Percentiles rank a stretch among this genome's conserved stretches.
Conservation (phyloP, 2,329 filamentous ascomycete genomes). For the Leptographium radiaticola region DNA sequence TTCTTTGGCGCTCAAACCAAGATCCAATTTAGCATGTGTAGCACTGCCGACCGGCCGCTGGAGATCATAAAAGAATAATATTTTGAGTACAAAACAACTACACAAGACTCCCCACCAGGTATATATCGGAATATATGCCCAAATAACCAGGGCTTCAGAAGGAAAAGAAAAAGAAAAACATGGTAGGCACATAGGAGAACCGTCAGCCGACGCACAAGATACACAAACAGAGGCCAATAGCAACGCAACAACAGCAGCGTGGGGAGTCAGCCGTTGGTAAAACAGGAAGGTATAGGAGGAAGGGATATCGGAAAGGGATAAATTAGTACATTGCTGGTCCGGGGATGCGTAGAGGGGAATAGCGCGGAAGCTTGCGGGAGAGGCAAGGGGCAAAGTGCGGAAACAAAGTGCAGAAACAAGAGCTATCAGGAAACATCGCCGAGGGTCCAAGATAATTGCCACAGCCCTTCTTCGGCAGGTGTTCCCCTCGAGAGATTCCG, state of each 20-base stretch:
- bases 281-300: constrained; percentile 1
- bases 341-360: background rate
- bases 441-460: background rate
- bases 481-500: background rate
- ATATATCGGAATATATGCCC: constrained; percentile 4
- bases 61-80: background rate
- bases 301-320: background rate
- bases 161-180: background rate
- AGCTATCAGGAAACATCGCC: constrained; percentile 2
- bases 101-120: constrained; percentile 3
- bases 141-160: constrained; percentile 1
- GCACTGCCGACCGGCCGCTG: background rate
- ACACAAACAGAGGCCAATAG: background rate
- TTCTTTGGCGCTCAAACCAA: background rate
- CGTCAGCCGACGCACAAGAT: background rate
- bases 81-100: background rate
- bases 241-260: background rate
- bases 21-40: background rate
- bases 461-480: no score
- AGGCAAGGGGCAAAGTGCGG: background rate
- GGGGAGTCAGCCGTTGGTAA: background rate
- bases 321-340: background rate
- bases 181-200: background rate
- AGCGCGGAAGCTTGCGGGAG: background rate
- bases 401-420: background rate